A percentile compares a stretch with the other conserved stretches of the same genome.
Conservation (phyloP, 73 alveolate species). For the Blepharisma japonicum region DNA sequence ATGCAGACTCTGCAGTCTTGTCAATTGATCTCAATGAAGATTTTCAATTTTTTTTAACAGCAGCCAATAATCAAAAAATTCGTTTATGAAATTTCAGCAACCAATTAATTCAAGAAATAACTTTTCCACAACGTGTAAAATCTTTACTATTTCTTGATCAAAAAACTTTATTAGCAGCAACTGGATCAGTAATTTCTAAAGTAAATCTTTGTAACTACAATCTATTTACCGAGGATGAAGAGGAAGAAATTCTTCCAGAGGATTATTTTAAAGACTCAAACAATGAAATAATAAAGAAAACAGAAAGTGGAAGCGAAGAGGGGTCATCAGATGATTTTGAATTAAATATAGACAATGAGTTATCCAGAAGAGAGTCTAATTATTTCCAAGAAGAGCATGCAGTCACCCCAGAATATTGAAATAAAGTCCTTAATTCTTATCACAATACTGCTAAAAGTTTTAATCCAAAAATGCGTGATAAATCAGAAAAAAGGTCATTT, state of each 20-base stretch:
- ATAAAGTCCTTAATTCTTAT: too few relatives aligned
- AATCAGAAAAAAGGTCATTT: too few relatives aligned
- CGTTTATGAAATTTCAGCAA: slow-evolving; percentile 2
- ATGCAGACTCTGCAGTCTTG: not conserved
- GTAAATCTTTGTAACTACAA: not conserved
- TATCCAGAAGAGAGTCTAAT: too few relatives aligned
- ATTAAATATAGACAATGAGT: too few relatives aligned
- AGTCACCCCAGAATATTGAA: too few relatives aligned
- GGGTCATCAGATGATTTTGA: too few relatives aligned
- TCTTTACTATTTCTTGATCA: not conserved
- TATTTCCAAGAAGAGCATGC: too few relatives aligned
- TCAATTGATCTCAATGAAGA: slow-evolving; percentile 14
- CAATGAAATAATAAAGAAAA: too few relatives aligned
- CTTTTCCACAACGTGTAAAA: not conserved
- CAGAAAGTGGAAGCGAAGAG: too few relatives aligned
- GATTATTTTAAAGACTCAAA: not conserved
- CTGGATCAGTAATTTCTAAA: not conserved
- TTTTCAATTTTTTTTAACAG: not conserved
- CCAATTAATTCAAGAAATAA: slow-evolving; percentile 19
- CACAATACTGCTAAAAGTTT: too few relatives aligned
- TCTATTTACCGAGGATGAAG: not conserved
- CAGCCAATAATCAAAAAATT: not conserved
- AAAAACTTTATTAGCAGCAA: not conserved
- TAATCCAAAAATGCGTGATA: too few relatives aligned
- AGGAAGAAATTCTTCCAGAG: not conserved